A percentile compares a stretch with the other conserved stretches of the same genome.
Evolutionary conservation across 2,329 filamentous ascomycete species (phyloP).

Genomic region (Pseudogymnoascus destructans): DNA sequence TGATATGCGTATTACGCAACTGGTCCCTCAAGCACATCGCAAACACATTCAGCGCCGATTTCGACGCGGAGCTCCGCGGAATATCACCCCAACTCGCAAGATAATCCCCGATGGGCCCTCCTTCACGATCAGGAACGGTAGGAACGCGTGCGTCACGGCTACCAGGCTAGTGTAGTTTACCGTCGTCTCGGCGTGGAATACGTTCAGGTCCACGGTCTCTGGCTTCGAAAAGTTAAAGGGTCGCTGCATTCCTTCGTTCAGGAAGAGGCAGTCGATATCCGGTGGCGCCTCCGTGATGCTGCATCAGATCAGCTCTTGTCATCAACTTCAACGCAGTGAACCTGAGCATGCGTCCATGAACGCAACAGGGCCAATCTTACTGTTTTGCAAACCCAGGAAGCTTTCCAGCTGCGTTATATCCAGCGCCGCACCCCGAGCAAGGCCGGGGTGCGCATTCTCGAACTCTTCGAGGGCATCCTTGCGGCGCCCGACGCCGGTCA

Average conservation of each 20-base stretch:
- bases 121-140: conserved; percentile 24
- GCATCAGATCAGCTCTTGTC: not conserved
- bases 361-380: conserved; percentile 7
- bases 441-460: conserved; percentile 27
- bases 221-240: conserved; percentile 35
- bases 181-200: conserved; percentile 29
- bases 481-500: conserved; percentile 44
- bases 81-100: conserved; percentile 16
- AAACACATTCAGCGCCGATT: conserved; percentile 33
- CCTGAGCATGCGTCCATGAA: not conserved
- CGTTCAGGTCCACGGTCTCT: conserved; percentile 28
- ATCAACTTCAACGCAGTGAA: no score
- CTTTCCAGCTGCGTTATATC: conserved; percentile 34
- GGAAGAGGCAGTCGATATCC: conserved; percentile 40
- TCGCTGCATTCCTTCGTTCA: conserved; percentile 44
- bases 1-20: conserved; percentile 26
- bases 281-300: conserved; percentile 30
- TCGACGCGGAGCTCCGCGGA: conserved; percentile 28
- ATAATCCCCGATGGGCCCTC: conserved; percentile 14
- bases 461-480: conserved; percentile 37
- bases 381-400: conserved; percentile 31
- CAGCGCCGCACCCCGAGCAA: conserved; percentile 21
- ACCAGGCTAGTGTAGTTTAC: conserved; percentile 33
- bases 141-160: conserved; percentile 28
- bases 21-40: conserved; percentile 31